Evolutionary conservation across 2,329 filamentous ascomycete species (phyloP).

Genomic region (Pseudogymnoascus sp.): DNA sequence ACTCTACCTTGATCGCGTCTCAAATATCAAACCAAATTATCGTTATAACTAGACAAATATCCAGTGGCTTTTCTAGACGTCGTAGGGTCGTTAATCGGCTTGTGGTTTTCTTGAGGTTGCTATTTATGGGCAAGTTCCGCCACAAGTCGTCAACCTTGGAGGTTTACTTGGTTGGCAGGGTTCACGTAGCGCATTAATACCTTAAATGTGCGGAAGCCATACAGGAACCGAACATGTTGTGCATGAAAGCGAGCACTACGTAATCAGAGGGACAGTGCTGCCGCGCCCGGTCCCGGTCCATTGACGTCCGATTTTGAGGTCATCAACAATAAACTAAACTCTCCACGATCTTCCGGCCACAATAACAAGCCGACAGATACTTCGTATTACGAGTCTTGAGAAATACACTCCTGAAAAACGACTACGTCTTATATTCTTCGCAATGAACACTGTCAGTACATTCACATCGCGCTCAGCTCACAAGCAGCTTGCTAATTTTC

Average conservation of each 20-base stretch:
- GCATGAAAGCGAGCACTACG: neutral
- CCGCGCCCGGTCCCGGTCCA: neutral
- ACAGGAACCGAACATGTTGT: constrained; percentile 5
- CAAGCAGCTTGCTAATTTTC: constrained; percentile 13
- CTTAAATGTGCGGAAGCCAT: constrained; percentile 8
- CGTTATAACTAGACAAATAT: neutral
- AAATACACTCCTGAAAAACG: neutral
- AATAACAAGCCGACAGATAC: neutral
- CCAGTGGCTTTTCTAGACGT: neutral
- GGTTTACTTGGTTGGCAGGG: constrained; percentile 8
- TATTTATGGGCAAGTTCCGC: constrained; percentile 5
- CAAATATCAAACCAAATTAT: neutral
- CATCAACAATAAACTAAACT: neutral
- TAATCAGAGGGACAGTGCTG: neutral
- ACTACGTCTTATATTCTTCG: constrained; percentile 15
- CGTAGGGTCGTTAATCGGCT: neutral
- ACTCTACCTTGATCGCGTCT: neutral
- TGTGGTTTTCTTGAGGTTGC: neutral
- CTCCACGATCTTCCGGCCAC: neutral
- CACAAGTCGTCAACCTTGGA: constrained; percentile 8
- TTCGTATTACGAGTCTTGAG: too few relatives aligned
- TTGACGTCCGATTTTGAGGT: constrained; percentile 4
- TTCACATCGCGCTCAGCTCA: neutral
- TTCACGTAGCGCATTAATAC: constrained; percentile 8
- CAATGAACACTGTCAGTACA: constrained; percentile 47